These are phyloP conservation scores for Metschnikowia orientalis DNA, from an alignment of 805 yeast species.

Conservation along the genomic window DNA sequence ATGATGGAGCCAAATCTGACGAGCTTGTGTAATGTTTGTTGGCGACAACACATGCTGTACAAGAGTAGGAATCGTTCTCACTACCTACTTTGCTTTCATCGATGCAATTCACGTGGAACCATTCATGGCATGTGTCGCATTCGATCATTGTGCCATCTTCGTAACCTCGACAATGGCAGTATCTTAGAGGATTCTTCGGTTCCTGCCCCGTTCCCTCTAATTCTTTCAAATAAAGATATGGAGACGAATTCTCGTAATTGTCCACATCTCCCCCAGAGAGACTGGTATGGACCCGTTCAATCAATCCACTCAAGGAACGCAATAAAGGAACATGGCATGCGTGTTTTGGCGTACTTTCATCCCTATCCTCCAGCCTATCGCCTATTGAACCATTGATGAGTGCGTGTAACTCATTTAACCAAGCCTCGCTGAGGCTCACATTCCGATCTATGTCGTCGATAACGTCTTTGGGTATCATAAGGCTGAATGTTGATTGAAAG, in stretches of 20 bases:
- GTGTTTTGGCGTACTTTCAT: conserved; percentile 9
- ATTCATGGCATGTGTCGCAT: conserved; percentile 65
- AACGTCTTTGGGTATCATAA: not conserved
- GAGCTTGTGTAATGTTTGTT: too few species aligned
- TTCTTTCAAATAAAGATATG: conserved; percentile 15
- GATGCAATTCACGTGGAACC: conserved; percentile 66
- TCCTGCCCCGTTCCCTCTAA: conserved; percentile 6
- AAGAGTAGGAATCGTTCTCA: conserved; percentile 15
- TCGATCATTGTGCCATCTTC: conserved; percentile 65
- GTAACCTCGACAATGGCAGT: conserved; percentile 59
- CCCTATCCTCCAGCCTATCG: conserved; percentile 10
- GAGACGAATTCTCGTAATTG: conserved; percentile 23
- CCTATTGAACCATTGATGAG: conserved; percentile 14
- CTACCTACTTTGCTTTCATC: conserved; percentile 12
- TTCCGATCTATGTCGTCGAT: conserved; percentile 12
- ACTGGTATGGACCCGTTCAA: conserved; percentile 22
- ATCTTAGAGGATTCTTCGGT: conserved; percentile 21
- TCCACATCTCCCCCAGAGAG: conserved; percentile 26
- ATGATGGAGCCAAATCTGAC: too few species aligned
- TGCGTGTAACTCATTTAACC: conserved; percentile 21
- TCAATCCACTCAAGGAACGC: conserved; percentile 18
- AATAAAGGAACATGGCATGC: conserved; percentile 20
- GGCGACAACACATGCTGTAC: conserved; percentile 20
- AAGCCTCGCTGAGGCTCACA: conserved; percentile 20
- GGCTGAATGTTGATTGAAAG: conserved; percentile 20